These are phyloP conservation scores for Entonaema liquescens DNA, from an alignment of 495 filamentous ascomycete species.

Conservation along the genomic window DNA sequence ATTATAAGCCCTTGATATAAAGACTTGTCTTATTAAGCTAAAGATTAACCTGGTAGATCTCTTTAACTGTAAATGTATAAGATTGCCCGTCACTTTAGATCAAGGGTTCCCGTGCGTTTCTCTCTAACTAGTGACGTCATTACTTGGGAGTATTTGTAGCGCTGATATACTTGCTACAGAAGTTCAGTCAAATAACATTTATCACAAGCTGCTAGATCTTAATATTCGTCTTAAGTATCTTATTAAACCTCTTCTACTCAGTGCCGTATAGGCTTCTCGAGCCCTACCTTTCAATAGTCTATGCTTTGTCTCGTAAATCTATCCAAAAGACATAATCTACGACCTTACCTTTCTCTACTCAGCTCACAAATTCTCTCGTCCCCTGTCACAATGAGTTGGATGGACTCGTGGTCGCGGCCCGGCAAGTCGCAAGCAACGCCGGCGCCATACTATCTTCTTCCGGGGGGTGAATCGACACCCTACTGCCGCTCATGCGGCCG, in stretches of 20 bases:
- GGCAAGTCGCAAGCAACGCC: slow-evolving; percentile 49
- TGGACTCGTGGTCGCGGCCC: slow-evolving; percentile 52
- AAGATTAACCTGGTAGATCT: not conserved
- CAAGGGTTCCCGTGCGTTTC: not conserved
- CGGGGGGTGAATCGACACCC: slow-evolving; percentile 41
- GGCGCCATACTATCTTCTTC: slow-evolving; percentile 50
- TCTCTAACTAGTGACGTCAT: slow-evolving; percentile 21
- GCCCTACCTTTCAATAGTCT: not conserved
- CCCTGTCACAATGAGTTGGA: slow-evolving; percentile 2
- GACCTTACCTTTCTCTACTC: not conserved
- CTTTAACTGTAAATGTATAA: not conserved
- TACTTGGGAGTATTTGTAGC: not conserved
- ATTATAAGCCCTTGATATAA: not conserved
- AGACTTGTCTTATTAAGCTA: not conserved
- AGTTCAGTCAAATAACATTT: not conserved
- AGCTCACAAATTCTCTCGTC: not conserved
- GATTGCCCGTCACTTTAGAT: not conserved
- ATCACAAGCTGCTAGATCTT: too few relatives aligned
- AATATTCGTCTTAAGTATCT: too few relatives aligned
- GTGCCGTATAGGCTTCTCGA: not conserved
- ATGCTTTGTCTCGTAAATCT: not conserved
- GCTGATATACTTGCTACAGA: not conserved
- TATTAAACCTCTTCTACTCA: not conserved
- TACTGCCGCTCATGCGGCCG: slow-evolving; percentile 56
- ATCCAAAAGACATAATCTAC: not conserved